phyloP scores from a whole-genome alignment of 2,329 filamentous ascomycete genomes.

The Fusarium aywerte region DNA sequence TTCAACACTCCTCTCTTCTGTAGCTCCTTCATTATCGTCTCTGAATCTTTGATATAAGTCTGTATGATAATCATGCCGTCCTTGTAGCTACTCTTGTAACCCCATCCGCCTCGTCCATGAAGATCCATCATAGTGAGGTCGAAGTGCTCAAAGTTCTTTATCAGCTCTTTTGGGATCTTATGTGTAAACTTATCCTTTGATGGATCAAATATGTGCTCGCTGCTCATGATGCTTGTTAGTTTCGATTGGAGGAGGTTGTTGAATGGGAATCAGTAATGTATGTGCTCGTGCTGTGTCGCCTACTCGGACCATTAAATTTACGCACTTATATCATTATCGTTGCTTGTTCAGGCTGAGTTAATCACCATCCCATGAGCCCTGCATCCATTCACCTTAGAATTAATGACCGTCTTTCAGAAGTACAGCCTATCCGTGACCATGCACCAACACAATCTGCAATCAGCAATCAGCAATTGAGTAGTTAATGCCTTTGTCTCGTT shows the following conservation, averaged over 20 bases:
- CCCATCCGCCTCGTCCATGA: background rate
- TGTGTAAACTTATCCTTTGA: background rate
- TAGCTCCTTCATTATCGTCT: background rate
- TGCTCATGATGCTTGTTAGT: background rate
- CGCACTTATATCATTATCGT: background rate
- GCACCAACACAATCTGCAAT: accelerated
- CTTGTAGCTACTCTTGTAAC: too few species aligned
- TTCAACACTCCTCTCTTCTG: background rate
- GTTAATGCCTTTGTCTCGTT: background rate
- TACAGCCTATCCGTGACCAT: background rate
- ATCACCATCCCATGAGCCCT: background rate
- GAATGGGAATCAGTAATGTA: background rate
- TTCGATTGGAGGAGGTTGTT: accelerated
- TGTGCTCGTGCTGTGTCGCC: background rate
- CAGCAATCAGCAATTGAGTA: accelerated
- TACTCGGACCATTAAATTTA: too few species aligned
- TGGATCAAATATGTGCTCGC: accelerated
- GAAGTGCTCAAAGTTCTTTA: background rate
- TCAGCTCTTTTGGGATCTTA: background rate
- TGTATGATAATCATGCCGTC: background rate
- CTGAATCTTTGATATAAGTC: background rate
- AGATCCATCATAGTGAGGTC: background rate
- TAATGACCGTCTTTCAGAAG: too few species aligned
- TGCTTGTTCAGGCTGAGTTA: background rate
- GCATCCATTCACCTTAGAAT: too few species aligned